Base-by-base conservation (phyloP, 306 rosid species). In the Nissolia schottii region DNA sequence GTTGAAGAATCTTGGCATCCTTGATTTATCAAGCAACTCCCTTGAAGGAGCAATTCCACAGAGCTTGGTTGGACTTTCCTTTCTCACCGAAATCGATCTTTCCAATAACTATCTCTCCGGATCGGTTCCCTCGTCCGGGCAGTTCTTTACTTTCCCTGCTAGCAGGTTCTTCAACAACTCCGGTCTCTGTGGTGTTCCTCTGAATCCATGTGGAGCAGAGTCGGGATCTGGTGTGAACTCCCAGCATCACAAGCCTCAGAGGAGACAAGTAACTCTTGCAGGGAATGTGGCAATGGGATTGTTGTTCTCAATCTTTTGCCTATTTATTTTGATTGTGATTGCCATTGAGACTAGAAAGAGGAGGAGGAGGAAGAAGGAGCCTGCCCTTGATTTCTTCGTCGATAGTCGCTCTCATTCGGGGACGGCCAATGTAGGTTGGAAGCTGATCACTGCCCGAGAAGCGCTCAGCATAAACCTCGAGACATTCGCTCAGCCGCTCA, bases 251-350 rank as follows among this genome's bases (percentile, higher is more conserved):
- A 88, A 64, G 70, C 84, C 96, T 75, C 96, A 85, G 56, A 62
- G 86, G 73, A 80, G 74, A 59, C 92, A 77, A 76, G 93, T 96
- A 2, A 86, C 96, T 27, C 86, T 95, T 57, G 96, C 64, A 0
- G 93, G 96, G 29, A 91, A 95, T 69, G 88, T 95, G 49, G 97
- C 99, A 2, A 91, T 91, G 96, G 99, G 99, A 49, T 77, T 95
- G 74, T 67, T 95, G 32, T 85, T 91, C 58, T 70, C 97, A 0
- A 88, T 95, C 8, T 91, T 95, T 76, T 95, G 99, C 58, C 70
- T 91, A 76, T 74, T 95, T 15, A 93, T 97, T 27, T 59, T 91
- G 74, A 69, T 95, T 53, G 81, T 95, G 6, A 86, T 89, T 24
- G 89, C 83, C 46, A 62, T 87, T 0, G 99, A 91, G 68, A 85